Conservation (phyloP, 2,329 filamentous ascomycete genomes). For the Chrysoporthe cubensis region DNA sequence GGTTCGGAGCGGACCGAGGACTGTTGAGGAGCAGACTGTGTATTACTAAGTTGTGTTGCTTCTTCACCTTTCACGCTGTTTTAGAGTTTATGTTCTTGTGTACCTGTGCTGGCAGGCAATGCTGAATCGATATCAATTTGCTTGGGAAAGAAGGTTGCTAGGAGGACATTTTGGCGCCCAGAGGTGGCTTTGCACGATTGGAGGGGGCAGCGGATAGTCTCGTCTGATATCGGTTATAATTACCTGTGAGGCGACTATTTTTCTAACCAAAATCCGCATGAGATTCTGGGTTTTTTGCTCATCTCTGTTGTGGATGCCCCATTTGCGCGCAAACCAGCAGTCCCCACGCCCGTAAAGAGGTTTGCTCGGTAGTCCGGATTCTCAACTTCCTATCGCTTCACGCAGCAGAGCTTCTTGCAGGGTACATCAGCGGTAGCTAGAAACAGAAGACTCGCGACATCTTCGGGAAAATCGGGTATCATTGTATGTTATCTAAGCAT, state of each 20-base stretch:
- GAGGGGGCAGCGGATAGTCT: neutral
- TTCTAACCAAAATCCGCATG: neutral
- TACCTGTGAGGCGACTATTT: neutral
- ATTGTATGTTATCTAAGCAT: neutral
- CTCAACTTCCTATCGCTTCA: neutral
- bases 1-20: neutral
- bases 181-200: neutral
- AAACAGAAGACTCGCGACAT: neutral
- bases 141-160: neutral
- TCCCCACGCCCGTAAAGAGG: too few species aligned
- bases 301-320: neutral
- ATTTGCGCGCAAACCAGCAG: too few species aligned
- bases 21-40: neutral
- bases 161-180: neutral
- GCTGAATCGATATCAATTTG: neutral
- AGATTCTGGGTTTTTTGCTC: neutral
- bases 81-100: neutral
- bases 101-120: neutral
- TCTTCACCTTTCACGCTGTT: neutral
- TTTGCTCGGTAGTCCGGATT: too few species aligned
- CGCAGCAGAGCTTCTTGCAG: neutral
- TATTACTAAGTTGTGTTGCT: conserved; percentile 1
- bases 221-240: neutral
- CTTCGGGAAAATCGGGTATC: neutral
- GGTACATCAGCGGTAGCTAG: too few species aligned